A percentile compares a stretch with the other conserved stretches of the same genome.
Evolutionary conservation across 2,329 filamentous ascomycete genomes (phyloP).

Genomic region (Canariomyces notabilis): DNA sequence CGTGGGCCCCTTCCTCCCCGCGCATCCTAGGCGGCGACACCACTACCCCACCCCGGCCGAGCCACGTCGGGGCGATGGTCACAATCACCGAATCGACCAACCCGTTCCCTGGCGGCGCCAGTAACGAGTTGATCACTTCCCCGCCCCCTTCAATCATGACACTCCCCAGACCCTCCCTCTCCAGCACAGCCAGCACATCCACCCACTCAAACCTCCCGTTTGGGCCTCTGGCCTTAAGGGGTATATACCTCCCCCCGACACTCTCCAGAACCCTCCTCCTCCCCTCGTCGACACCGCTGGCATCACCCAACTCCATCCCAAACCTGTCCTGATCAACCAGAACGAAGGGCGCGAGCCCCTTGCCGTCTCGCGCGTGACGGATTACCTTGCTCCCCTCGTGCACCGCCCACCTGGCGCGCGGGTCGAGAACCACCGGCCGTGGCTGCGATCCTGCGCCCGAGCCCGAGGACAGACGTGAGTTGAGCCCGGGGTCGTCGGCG

Average conservation of each 20-base stretch:
- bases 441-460: slow-evolving; percentile 58
- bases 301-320: too few relatives aligned
- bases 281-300: slow-evolving; percentile 42
- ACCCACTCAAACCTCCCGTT: slow-evolving; percentile 54
- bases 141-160: slow-evolving; percentile 92
- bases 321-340: slow-evolving; percentile 47
- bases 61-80: slow-evolving; percentile 83
- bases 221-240: slow-evolving; percentile 29
- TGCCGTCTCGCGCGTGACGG: slow-evolving; percentile 55
- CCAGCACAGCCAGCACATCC: slow-evolving; percentile 56
- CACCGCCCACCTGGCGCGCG: slow-evolving; percentile 67
- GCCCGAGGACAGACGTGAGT: slow-evolving; percentile 60
- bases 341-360: slow-evolving; percentile 70
- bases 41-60: slow-evolving; percentile 77
- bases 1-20: slow-evolving; percentile 45
- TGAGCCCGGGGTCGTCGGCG: slow-evolving; percentile 80
- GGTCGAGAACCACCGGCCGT: slow-evolving; percentile 77
- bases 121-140: slow-evolving; percentile 72
- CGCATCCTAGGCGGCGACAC: slow-evolving; percentile 63
- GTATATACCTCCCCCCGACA: slow-evolving; percentile 50
- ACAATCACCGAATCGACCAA: slow-evolving; percentile 72
- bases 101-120: slow-evolving; percentile 56
- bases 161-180: slow-evolving; percentile 59
- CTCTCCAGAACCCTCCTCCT: slow-evolving; percentile 40
- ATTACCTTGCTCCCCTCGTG: slow-evolving; percentile 58